phyloP scores from a whole-genome alignment of 805 yeast species.

The Metschnikowia aberdeeniae region DNA sequence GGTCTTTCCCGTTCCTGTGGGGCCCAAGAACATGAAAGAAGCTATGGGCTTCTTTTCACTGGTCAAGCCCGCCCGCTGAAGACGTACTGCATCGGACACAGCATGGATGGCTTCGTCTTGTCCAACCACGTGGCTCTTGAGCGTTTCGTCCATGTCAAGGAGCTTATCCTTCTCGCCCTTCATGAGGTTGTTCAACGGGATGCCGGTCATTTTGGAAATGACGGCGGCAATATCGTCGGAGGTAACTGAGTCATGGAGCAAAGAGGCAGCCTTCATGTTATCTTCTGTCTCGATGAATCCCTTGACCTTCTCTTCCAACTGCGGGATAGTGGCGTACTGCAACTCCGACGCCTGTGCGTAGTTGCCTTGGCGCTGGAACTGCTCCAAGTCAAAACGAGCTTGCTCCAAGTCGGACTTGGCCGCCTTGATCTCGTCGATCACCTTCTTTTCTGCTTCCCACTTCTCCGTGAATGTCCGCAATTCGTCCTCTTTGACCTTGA shows the following conservation, averaged over 20 bases:
- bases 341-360: slow-evolving; percentile 86
- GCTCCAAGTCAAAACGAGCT: slow-evolving; percentile 79
- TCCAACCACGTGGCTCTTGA: slow-evolving; percentile 80
- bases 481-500: slow-evolving; percentile 61
- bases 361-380: slow-evolving; percentile 77
- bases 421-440: slow-evolving; percentile 70
- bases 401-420: slow-evolving; percentile 82
- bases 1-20: slow-evolving; percentile 98
- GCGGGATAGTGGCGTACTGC: slow-evolving; percentile 84
- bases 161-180: slow-evolving; percentile 93
- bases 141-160: slow-evolving; percentile 76
- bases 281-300: slow-evolving; percentile 38
- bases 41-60: slow-evolving; percentile 95
- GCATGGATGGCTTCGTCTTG: slow-evolving; percentile 93
- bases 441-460: slow-evolving; percentile 82
- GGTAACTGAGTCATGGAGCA: slow-evolving; percentile 88
- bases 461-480: slow-evolving; percentile 65
- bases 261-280: slow-evolving; percentile 22
- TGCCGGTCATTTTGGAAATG: slow-evolving; percentile 91
- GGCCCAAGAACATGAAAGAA: slow-evolving; percentile 93
- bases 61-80: slow-evolving; percentile 95
- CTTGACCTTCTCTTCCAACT: slow-evolving; percentile 60
- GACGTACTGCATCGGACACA: slow-evolving; percentile 88
- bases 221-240: slow-evolving; percentile 92
- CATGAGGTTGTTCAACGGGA: slow-evolving; percentile 85